These are phyloP conservation scores for Pugionium dolabratum DNA, from an alignment of 345 rosid genomes.

Conservation along the genomic window DNA sequence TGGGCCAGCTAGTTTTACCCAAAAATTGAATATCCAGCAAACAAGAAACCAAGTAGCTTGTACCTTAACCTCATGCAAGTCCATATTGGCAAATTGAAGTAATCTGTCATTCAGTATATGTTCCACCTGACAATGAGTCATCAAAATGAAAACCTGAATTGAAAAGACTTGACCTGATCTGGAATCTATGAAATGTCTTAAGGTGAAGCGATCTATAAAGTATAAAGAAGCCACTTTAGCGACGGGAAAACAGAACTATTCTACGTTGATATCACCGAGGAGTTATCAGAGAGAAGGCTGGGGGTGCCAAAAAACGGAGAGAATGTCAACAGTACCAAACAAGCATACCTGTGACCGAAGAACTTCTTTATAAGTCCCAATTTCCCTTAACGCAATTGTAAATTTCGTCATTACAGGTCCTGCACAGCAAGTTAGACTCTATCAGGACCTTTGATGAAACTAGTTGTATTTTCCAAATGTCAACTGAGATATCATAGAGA, in stretches of 20 bases:
- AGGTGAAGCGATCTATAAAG: conserved; percentile 3
- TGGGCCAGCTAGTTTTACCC: neutral
- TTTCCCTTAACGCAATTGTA: conserved; percentile 97
- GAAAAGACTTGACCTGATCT: conserved; percentile 8
- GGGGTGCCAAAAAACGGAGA: neutral
- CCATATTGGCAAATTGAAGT: conserved; percentile 80
- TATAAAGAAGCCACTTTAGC: neutral
- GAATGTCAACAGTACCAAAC: conserved; percentile 14
- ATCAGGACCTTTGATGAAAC: conserved; percentile 27
- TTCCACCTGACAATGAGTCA: conserved; percentile 69
- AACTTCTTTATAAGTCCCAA: conserved; percentile 97
- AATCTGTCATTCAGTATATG: conserved; percentile 93
- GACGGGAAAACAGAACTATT: conserved; percentile 4
- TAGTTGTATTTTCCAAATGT: neutral
- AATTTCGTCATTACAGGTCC: conserved; percentile 99
- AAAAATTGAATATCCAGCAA: conserved; percentile 9
- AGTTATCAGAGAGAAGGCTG: conserved; percentile 10
- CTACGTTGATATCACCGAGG: conserved; percentile 1
- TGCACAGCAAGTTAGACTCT: conserved; percentile 39
- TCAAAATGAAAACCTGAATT: conserved; percentile 6
- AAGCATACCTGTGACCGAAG: conserved; percentile 87
- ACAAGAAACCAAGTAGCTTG: conserved; percentile 28
- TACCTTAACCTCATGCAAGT: conserved; percentile 96
- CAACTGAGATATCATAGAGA: neutral
- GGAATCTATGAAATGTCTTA: neutral